Percentiles rank a stretch among this genome's conserved stretches.
Evolutionary conservation across 2,329 filamentous ascomycete genomes (phyloP).

Genomic region (Epicoccum sorghinum): DNA sequence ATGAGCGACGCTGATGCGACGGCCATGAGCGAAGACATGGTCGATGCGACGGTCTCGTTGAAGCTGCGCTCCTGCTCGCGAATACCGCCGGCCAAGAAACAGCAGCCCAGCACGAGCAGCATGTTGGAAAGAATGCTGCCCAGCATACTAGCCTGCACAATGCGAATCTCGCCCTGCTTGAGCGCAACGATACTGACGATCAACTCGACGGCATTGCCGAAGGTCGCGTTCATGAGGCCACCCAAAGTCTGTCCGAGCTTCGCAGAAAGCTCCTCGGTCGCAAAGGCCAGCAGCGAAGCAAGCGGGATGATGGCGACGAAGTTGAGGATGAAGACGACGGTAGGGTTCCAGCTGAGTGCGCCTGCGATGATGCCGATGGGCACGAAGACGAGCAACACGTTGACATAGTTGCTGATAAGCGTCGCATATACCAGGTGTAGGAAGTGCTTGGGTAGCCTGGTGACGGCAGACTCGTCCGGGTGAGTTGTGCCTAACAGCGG

Average conservation of each 20-base stretch:
- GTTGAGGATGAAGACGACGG: conserved; percentile 75
- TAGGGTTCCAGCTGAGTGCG: conserved; percentile 65
- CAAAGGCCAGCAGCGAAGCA: conserved; percentile 75
- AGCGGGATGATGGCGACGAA: conserved; percentile 82
- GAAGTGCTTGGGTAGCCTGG: conserved; percentile 39
- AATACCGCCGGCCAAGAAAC: conserved; percentile 58
- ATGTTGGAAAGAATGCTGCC: conserved; percentile 95
- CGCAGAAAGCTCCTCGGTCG: conserved; percentile 76
- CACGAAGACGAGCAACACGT: conserved; percentile 75
- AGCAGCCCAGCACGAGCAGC: conserved; percentile 70
- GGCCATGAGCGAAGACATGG: conserved; percentile 69
- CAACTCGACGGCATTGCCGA: conserved; percentile 61
- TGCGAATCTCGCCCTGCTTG: conserved; percentile 82
- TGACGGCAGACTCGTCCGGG: conserved; percentile 35
- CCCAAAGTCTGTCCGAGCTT: conserved; percentile 77
- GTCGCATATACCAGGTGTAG: conserved; percentile 50
- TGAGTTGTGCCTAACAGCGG: conserved; percentile 35
- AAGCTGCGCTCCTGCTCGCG: conserved; percentile 59
- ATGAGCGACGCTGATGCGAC: conserved; percentile 61
- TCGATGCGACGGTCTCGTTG: conserved; percentile 77
- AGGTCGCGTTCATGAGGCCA: conserved; percentile 62
- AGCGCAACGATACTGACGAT: conserved; percentile 93
- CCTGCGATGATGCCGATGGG: conserved; percentile 75
- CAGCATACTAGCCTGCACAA: conserved; percentile 98
- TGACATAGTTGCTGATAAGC: conserved; percentile 63